Evolutionary conservation across 2,329 filamentous ascomycete species (phyloP).

Genomic region (Teratosphaeria nubilosa): DNA sequence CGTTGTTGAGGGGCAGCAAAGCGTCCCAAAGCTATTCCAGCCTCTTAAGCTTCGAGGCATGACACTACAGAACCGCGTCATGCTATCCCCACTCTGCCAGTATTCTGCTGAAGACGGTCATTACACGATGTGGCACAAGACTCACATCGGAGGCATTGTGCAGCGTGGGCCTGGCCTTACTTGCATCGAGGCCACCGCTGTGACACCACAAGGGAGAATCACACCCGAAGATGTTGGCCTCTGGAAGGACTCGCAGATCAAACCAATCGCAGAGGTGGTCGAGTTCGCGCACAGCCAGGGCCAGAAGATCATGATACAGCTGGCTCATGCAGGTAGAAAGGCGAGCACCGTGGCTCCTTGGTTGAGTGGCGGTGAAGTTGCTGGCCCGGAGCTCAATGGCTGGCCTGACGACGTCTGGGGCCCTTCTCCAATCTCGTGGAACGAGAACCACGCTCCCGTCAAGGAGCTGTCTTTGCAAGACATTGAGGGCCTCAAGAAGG

Average conservation of each 20-base stretch:
- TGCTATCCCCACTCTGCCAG: conserved; percentile 55
- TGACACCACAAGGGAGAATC: conserved; percentile 69
- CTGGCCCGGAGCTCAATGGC: conserved; percentile 41
- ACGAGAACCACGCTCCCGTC: conserved; percentile 50
- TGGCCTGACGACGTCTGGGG: conserved; percentile 45
- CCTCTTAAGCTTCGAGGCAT: conserved; percentile 48
- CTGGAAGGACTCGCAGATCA: conserved; percentile 77
- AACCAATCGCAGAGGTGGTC: conserved; percentile 56
- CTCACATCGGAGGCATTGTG: conserved; percentile 62
- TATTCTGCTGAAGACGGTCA: conserved; percentile 61
- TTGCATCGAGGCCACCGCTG: conserved; percentile 69
- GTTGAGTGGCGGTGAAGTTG: conserved; percentile 47
- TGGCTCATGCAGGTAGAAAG: conserved; percentile 67
- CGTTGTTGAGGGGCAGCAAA: conserved; percentile 34
- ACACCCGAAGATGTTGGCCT: conserved; percentile 69
- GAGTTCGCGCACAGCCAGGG: conserved; percentile 73
- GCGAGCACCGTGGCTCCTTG: conserved; percentile 53
- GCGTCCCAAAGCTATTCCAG: conserved; percentile 50
- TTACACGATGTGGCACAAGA: conserved; percentile 69
- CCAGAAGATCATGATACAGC: conserved; percentile 68
- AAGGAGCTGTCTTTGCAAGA: conserved; percentile 59
- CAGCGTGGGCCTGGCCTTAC: conserved; percentile 63
- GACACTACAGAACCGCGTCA: conserved; percentile 57
- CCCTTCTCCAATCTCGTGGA: conserved; percentile 52
- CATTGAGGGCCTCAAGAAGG: conserved; percentile 54